Evolutionary conservation across 345 rosid genomes (phyloP), one percentile per base, ranked within the genome.

Genomic region (Anastatica hierochuntica): DNA sequence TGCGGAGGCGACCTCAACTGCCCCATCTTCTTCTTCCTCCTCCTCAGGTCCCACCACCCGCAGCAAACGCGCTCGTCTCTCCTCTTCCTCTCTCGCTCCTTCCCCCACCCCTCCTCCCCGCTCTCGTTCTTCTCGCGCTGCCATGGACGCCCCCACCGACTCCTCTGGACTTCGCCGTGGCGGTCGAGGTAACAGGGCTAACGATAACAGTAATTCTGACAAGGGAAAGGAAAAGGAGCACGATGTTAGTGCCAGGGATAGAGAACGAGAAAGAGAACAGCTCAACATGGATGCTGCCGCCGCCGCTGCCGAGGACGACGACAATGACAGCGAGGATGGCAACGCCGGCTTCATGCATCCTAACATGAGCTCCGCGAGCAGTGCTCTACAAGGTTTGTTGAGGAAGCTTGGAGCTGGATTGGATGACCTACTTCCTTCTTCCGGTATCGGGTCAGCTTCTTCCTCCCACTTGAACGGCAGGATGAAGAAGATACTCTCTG

Each of bases 1-100:
- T 94, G 99, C 95, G 95, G 97, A 94, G 99, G 97, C 95, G 77
- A 76, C 97, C 92, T 94, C 95, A 81, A 57, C 95, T 74, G 88
- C 95, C 84, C 90, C 94, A 66, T 79, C 95, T 55, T 68, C 82
- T 57, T 76, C 92, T 38, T 68, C 95, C 9, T 76, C 95, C 27
- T 67, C 90, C 36, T 74, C 95, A 20, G 83, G 86, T 68, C 88
- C 94, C 16, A 74, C 80, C 69, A 78, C 96, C 58, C 96, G 95
- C 49, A 51, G 75, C 77, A 88, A 82, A 64, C 95, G 92, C 64
- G 64, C 85, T 54, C 92, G 95, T 34, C 62, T 79, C 17, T 61
- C 83, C 1, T 61, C 75, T 13, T 14, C 79, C 4, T 14, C 75
- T 34, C 10, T 56, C 14, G 26, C 74, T 1, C 56, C 16, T 26